A percentile compares a stretch with the other conserved stretches of the same genome.
Conservation (phyloP, 2,329 filamentous ascomycete genomes). For the Stachybotrys chartarum region DNA sequence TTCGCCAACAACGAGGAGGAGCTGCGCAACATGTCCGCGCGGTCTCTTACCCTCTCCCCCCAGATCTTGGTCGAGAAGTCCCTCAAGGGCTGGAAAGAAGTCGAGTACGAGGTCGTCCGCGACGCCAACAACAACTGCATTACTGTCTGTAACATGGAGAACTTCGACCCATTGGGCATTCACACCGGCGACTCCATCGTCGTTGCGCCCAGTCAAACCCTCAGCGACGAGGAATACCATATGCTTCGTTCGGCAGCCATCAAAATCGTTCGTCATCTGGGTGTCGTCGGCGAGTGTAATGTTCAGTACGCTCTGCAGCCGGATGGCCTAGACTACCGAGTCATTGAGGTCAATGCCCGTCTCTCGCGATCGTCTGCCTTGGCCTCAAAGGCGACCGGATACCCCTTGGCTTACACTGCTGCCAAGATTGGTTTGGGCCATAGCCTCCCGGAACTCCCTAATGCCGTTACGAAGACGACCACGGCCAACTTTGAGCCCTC, state of each 20-base stretch:
- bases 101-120: constrained; percentile 96
- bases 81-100: constrained; percentile 98
- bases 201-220: constrained; percentile 90
- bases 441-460: constrained; percentile 89
- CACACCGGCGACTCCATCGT: constrained; percentile 99
- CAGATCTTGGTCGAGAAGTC: constrained; percentile 98
- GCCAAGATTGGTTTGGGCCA: constrained; percentile 97
- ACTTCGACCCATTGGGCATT: constrained; percentile 95
- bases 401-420: constrained; percentile 93
- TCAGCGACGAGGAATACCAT: constrained; percentile 98
- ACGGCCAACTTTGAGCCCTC: constrained; percentile 98
- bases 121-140: constrained; percentile 99
- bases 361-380: constrained; percentile 94
- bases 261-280: constrained; percentile 95
- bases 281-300: constrained; percentile 97
- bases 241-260: constrained; percentile 97
- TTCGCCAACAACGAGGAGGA: constrained; percentile 94
- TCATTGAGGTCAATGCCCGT: constrained; percentile 98
- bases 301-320: constrained; percentile 96
- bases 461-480: constrained; percentile 96
- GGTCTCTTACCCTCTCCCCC: constrained; percentile 85
- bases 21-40: constrained; percentile 85
- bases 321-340: constrained; percentile 93
- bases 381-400: constrained; percentile 96
- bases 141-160: constrained; percentile 78